phyloP scores from a whole-genome alignment of 2,329 filamentous ascomycete genomes.

The Lizonia empirigonia region DNA sequence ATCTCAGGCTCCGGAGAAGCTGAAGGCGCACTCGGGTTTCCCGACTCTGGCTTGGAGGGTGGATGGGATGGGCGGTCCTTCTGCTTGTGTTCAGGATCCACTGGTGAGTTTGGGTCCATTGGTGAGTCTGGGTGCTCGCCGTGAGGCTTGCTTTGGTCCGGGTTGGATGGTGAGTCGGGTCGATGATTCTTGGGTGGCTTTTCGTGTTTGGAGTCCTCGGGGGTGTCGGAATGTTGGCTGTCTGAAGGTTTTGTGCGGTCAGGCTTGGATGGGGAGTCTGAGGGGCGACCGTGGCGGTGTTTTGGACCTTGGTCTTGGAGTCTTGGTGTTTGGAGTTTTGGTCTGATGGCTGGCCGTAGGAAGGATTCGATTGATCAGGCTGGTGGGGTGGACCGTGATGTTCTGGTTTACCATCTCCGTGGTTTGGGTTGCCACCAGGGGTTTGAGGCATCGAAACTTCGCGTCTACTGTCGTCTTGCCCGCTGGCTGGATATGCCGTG shows the following conservation, averaged over 20 bases:
- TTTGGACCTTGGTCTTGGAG: not conserved
- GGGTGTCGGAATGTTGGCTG: not conserved
- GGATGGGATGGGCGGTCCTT: not conserved
- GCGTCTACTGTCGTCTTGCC: not conserved
- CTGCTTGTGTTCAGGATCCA: too few relatives aligned
- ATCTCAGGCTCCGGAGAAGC: not conserved
- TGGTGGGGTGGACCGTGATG: not conserved
- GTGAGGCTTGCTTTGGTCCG: not conserved
- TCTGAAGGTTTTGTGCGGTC: not conserved
- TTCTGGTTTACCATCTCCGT: not conserved
- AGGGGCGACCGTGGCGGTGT: not conserved
- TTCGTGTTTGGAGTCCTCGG: too few relatives aligned
- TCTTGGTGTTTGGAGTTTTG: not conserved
- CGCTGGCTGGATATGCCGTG: not conserved
- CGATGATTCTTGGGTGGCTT: too few relatives aligned
- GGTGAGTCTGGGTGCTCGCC: too few relatives aligned
- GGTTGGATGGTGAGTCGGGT: too few relatives aligned
- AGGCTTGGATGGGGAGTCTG: not conserved
- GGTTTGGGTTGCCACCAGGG: not conserved
- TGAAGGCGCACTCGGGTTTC: not conserved
- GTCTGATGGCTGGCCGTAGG: not conserved
- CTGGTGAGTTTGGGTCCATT: too few relatives aligned
- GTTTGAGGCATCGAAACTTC: not conserved
- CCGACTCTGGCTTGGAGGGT: not conserved
- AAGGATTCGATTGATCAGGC: not conserved